These are phyloP conservation scores for Agaricus bisporus DNA, from an alignment of 768 basidiomycete species.

Conservation along the genomic window DNA sequence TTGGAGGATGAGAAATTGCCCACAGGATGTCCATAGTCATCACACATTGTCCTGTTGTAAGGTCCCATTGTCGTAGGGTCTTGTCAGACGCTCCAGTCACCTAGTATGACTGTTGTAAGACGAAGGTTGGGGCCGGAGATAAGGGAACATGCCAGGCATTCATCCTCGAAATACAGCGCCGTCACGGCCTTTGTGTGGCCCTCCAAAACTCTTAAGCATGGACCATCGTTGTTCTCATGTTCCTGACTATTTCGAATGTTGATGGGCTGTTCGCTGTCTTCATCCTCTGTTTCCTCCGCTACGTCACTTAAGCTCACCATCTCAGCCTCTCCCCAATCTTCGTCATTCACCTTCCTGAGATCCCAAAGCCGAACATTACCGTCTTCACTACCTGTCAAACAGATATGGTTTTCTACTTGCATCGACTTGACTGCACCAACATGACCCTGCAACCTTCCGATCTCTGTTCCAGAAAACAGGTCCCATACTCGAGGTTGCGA, in stretches of 20 bases:
- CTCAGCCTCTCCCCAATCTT: constrained; percentile 48
- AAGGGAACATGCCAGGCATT: constrained; percentile 64
- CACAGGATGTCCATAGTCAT: constrained; percentile 99
- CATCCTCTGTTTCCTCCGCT: constrained; percentile 58
- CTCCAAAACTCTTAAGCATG: constrained; percentile 72
- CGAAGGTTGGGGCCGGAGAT: constrained; percentile 1
- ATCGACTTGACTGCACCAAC: constrained; percentile 77
- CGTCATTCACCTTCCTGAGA: constrained; percentile 75
- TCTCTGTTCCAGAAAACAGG: constrained; percentile 80
- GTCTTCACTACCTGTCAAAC: constrained; percentile 87
- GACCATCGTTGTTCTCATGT: constrained; percentile 35
- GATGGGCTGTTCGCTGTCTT: constrained; percentile 32
- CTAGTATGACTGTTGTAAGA: constrained; percentile 33
- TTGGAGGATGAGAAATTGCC: constrained; percentile 91
- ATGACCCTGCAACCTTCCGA: constrained; percentile 82
- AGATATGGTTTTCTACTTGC: constrained; percentile 89
- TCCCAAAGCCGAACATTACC: constrained; percentile 89
- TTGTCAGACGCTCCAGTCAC: constrained; percentile 98
- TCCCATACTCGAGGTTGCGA: constrained; percentile 92
- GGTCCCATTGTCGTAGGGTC: constrained; percentile 97
- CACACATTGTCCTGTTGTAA: constrained; percentile 94
- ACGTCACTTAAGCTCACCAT: constrained; percentile 57
- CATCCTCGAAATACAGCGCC: constrained; percentile 91
- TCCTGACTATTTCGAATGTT: constrained; percentile 34
- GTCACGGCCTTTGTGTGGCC: constrained; percentile 94